A percentile compares a stretch with the other conserved stretches of the same genome.
phyloP scores from a whole-genome alignment of 768 basidiomycete species.

The Gymnopilus dilepis region DNA sequence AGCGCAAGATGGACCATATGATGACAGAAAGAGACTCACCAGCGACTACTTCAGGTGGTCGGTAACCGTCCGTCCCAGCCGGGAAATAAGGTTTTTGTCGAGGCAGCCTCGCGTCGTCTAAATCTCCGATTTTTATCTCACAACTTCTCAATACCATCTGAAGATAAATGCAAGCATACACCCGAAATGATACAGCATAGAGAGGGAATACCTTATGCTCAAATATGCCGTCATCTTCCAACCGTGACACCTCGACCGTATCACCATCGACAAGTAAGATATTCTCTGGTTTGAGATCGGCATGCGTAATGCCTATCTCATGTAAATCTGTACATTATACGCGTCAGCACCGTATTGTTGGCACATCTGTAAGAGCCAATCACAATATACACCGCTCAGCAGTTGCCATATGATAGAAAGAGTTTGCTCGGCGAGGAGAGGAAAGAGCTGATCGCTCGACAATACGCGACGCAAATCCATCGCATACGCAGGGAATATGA shows the following conservation, averaged over 20 bases:
- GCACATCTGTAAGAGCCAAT: too few species aligned
- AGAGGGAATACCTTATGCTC: not conserved
- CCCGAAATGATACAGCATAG: not conserved
- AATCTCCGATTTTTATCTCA: not conserved
- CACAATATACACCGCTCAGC: not conserved
- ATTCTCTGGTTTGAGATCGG: not conserved
- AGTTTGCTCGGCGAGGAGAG: not conserved
- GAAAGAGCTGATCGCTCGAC: not conserved
- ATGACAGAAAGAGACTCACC: too few species aligned
- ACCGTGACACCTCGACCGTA: not conserved
- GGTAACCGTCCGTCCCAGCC: not conserved
- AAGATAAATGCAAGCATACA: not conserved
- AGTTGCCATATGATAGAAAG: not conserved
- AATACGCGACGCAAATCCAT: not conserved
- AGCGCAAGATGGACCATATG: too few species aligned
- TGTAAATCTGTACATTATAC: too few species aligned
- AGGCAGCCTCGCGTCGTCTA: not conserved
- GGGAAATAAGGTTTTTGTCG: not conserved
- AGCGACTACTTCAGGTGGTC: not conserved
- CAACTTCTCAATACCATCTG: not conserved
- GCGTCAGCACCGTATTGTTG: too few species aligned
- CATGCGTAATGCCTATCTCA: not conserved
- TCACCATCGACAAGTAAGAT: not conserved
- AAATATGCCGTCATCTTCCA: not conserved
- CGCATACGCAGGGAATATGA: not conserved